phyloP scores from a whole-genome alignment of 331 rosid genomes.

The Malus hybrid region DNA sequence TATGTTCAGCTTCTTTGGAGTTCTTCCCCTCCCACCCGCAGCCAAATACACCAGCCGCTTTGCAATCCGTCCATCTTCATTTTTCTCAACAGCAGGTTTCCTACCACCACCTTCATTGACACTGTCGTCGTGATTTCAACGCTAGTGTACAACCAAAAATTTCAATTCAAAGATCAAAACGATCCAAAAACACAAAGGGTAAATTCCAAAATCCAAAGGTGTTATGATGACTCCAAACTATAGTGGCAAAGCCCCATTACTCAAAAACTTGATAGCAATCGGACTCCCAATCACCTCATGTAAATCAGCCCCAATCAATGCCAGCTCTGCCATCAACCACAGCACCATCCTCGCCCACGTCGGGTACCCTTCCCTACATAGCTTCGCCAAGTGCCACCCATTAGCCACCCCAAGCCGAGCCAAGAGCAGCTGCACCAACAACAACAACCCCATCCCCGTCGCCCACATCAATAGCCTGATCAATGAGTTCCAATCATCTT shows the following conservation, averaged over 20 bases:
- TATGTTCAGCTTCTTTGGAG: no score
- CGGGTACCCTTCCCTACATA: slow-evolving; percentile 85
- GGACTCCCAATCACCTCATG: slow-evolving; percentile 97
- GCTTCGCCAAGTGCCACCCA: slow-evolving; percentile 80
- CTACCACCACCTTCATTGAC: no score
- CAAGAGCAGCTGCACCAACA: slow-evolving; percentile 63
- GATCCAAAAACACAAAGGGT: background rate
- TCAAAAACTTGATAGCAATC: slow-evolving; percentile 75
- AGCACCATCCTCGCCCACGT: slow-evolving; percentile 63
- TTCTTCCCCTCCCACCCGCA: no score
- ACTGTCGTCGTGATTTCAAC: no score
- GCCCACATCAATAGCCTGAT: slow-evolving; percentile 90
- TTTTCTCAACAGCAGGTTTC: no score
- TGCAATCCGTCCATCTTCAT: no score
- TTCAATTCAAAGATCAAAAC: background rate
- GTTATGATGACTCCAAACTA: slow-evolving; percentile 89
- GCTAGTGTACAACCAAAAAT: no score
- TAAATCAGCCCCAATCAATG: slow-evolving; percentile 80
- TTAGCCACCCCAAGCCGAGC: slow-evolving; percentile 94
- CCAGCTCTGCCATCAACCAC: slow-evolving; percentile 91
- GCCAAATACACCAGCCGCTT: no score
- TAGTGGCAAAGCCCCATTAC: slow-evolving; percentile 65
- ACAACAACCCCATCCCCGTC: slow-evolving; percentile 70
- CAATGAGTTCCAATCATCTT: slow-evolving; percentile 43
- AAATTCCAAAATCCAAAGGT: slow-evolving; percentile 37